phyloP scores from a whole-genome alignment of 1,284 basidiomycete species.

The Rugosomyces carneus region DNA sequence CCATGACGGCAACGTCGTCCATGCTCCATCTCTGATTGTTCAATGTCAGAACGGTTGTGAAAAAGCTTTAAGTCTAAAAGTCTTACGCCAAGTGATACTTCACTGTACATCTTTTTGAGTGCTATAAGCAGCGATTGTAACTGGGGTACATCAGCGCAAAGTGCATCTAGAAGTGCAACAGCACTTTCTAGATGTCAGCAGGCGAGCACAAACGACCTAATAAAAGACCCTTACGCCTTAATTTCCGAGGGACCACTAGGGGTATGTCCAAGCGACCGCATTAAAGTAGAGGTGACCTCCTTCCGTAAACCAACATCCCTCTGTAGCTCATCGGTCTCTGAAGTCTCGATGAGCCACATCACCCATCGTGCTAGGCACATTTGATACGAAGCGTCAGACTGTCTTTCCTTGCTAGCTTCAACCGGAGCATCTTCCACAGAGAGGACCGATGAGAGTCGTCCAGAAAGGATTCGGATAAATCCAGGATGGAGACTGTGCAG shows the following conservation, averaged over 20 bases:
- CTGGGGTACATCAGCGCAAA: slow-evolving; percentile 31
- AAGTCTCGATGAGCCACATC: slow-evolving; percentile 47
- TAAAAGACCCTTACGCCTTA: slow-evolving; percentile 34
- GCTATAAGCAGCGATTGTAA: slow-evolving; percentile 28
- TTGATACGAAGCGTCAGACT: slow-evolving; percentile 39
- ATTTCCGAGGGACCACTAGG: slow-evolving; percentile 18
- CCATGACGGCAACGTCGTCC: slow-evolving; percentile 46
- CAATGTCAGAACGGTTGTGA: background rate
- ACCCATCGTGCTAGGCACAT: slow-evolving; percentile 63
- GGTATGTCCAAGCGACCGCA: slow-evolving; percentile 42
- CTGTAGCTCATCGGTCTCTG: slow-evolving; percentile 23
- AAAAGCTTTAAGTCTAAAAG: background rate
- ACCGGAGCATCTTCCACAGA: slow-evolving; percentile 10
- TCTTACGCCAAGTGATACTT: slow-evolving; percentile 12
- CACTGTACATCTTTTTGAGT: slow-evolving; percentile 15
- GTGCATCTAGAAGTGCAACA: slow-evolving; percentile 30
- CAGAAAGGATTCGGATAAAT: slow-evolving; percentile 47
- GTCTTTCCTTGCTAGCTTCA: slow-evolving; percentile 5
- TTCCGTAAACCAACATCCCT: slow-evolving; percentile 35
- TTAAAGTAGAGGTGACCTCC: slow-evolving; percentile 39
- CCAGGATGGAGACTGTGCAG: slow-evolving; percentile 51
- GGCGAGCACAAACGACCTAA: background rate
- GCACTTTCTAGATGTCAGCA: slow-evolving; percentile 9
- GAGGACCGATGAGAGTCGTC: slow-evolving; percentile 43
- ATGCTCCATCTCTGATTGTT: slow-evolving; percentile 40